Base-by-base conservation (phyloP, 805 yeast species). In the Diddensiella santjacobensis region DNA sequence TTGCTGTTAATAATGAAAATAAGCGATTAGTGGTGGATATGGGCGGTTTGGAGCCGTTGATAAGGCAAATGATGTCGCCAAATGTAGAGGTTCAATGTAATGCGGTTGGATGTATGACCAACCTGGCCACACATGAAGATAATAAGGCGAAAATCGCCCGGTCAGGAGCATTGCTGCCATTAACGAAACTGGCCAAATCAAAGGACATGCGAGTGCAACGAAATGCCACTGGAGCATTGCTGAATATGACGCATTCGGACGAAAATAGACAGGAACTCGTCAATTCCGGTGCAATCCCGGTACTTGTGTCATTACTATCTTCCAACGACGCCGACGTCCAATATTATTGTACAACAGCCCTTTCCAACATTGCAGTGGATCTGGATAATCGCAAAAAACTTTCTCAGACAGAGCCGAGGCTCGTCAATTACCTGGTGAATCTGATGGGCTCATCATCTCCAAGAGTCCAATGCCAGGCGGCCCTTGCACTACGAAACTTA, bases 21-120 rank as follows among this genome's bases (percentile, higher is more conserved):
- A 93, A 93, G 67, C 78, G 86, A 15, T 74, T 93, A 45, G 91
- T 93, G 52, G 98, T 95, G 15, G 96, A 91, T 62, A 88, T 93
- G 96, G 98, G 98, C 23, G 99, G 98, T 1, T 77, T 93, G 49
- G 96, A 90, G 55, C 98, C 98, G 3, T 78, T 93, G 40, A 93
- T 93, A 59, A 83, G 95, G 67, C 99, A 93, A 70, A 93, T 93
- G 99, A 84, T 88, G 84, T 84, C 95, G 37, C 80, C 93, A 47
- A 93, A 93, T 62, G 95, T 93, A 50, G 99, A 93, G 68, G 98
- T 93, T 35, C 99, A 93, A 70, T 93, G 99, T 69, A 93, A 93
- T 65, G 99, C 99, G 2, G 99, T 93, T 49, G 99, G 99, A 15
- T 93, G 99, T 67, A 90, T 93, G 63, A 93, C 99, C 31, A 93